Conservation (phyloP, 2,329 filamentous ascomycete species). For the Xylariaceae sp. region DNA sequence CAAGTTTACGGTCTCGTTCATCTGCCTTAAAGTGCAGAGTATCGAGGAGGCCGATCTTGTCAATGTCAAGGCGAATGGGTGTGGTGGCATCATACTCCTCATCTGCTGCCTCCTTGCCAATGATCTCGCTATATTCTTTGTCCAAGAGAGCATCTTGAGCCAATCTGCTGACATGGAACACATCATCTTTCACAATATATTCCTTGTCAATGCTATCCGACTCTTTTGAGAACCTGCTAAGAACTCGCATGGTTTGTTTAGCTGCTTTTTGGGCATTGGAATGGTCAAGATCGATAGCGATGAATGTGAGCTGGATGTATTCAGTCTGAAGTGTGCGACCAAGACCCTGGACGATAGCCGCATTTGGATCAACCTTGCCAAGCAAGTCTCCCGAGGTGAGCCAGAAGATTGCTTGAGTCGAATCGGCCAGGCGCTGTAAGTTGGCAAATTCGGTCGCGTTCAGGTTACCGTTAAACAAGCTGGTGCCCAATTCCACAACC, state of each 20-base stretch:
- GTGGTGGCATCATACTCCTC: conserved; percentile 11
- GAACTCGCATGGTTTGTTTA: conserved; percentile 3
- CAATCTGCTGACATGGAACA: conserved; percentile 22
- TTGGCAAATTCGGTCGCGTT: conserved; percentile 19
- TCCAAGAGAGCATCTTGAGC: conserved; percentile 17
- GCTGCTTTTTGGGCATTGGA: conserved; percentile 6
- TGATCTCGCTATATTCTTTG: conserved; percentile 17
- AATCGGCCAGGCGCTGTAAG: conserved; percentile 15
- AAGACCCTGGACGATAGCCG: conserved; percentile 22
- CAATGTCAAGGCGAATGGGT: conserved; percentile 20
- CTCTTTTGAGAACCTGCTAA: conserved; percentile 11
- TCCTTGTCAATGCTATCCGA: conserved; percentile 23
- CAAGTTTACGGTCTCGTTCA: conserved; percentile 6
- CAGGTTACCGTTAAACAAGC: conserved; percentile 22
- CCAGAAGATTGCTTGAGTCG: conserved; percentile 21
- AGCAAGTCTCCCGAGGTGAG: conserved; percentile 22
- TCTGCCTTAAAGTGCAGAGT: conserved; percentile 24
- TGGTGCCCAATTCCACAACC: conserved; percentile 21
- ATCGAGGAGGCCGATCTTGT: conserved; percentile 26
- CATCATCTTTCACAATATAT: conserved; percentile 22
- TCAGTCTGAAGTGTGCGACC: conserved; percentile 19
- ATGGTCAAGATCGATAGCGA: conserved; percentile 17
- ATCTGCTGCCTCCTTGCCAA: conserved; percentile 11
- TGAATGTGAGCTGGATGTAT: conserved; percentile 16
- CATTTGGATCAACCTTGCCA: conserved; percentile 18